phyloP scores from a whole-genome alignment of 768 basidiomycete species.

The Leccinum uliginosum region DNA sequence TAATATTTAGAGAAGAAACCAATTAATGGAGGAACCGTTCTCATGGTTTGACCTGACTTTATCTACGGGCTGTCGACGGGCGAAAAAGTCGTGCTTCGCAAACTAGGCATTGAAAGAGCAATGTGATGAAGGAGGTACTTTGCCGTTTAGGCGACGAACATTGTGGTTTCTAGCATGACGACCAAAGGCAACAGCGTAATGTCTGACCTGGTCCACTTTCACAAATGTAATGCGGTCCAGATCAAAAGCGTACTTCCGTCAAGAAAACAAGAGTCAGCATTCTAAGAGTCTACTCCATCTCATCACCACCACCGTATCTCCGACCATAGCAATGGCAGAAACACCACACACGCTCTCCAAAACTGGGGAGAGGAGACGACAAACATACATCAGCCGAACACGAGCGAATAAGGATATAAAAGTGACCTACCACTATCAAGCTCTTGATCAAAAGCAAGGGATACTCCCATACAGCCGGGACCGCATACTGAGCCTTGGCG shows the following conservation, averaged over 20 bases:
- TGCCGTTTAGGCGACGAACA: background rate
- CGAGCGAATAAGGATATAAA: background rate
- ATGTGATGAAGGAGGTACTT: too few relatives aligned
- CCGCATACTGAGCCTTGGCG: constrained; percentile 37
- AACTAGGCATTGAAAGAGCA: too few relatives aligned
- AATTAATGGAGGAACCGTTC: too few relatives aligned
- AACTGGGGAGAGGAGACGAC: constrained; percentile 47
- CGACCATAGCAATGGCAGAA: constrained; percentile 83
- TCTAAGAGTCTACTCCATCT: background rate
- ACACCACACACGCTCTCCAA: constrained; percentile 87
- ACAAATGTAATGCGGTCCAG: background rate
- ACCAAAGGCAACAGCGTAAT: too few relatives aligned
- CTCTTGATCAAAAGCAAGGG: constrained; percentile 61
- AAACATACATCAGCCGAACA: background rate
- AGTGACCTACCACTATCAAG: constrained; percentile 64
- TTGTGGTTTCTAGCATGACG: too few relatives aligned
- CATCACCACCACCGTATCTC: constrained; percentile 73
- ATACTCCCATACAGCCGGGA: constrained; percentile 57
- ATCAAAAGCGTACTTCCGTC: constrained; percentile 11
- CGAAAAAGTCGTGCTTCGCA: too few relatives aligned
- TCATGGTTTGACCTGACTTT: too few relatives aligned
- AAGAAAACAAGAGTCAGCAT: background rate
- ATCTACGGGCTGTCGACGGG: too few relatives aligned
- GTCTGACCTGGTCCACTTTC: too few relatives aligned
- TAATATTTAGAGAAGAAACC: too few relatives aligned